These are phyloP conservation scores for Tetrastigma voinierianum DNA, from an alignment of 164 flowering plant species.

Conservation along the genomic window DNA sequence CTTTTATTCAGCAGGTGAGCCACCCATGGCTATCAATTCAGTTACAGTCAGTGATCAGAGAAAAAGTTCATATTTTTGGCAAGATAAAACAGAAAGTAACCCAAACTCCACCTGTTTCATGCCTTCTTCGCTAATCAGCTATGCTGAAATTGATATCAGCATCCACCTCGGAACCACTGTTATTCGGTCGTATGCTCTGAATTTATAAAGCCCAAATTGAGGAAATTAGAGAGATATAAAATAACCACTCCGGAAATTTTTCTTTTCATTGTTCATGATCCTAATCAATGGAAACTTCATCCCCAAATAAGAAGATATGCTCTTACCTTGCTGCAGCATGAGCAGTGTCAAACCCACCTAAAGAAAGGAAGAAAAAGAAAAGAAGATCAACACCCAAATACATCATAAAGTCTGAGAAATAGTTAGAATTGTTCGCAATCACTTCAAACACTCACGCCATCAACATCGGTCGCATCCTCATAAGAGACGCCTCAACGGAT, in stretches of 20 bases:
- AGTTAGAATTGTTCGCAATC: background rate
- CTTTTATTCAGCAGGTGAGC: conserved; percentile 70
- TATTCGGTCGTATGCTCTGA: conserved; percentile 93
- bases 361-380: background rate
- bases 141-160: conserved; percentile 85
- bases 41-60: background rate
- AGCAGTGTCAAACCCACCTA: conserved; percentile 82
- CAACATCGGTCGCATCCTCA: too few species aligned
- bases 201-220: conserved; percentile 6
- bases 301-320: background rate
- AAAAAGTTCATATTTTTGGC: background rate
- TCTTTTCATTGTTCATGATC: too few species aligned
- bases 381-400: background rate
- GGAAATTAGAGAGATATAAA: background rate
- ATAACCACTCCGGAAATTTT: background rate
- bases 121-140: conserved; percentile 77
- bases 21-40: conserved; percentile 47
- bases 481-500: too few species aligned
- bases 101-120: conserved; percentile 52
- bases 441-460: too few species aligned
- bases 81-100: background rate
- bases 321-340: conserved; percentile 68
- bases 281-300: background rate
- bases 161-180: conserved; percentile 89
- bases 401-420: background rate